Conservation (phyloP, 495 filamentous ascomycete genomes). For the Beverwykella pulmonaria region DNA sequence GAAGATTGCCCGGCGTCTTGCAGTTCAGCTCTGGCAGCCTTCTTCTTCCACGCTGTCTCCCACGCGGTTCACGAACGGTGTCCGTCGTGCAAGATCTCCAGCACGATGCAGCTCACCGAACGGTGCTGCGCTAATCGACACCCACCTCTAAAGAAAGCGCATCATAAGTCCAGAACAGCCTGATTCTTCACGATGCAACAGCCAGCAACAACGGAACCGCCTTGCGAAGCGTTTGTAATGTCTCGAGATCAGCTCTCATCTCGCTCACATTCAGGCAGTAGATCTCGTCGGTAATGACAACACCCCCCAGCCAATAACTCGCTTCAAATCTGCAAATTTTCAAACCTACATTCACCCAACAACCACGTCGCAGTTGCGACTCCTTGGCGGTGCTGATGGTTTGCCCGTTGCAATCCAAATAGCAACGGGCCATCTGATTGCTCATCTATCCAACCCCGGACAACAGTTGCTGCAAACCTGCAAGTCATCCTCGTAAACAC, state of each 20-base stretch:
- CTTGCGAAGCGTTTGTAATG: neutral
- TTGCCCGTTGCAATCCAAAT: conserved; percentile 4
- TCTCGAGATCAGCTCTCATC: neutral
- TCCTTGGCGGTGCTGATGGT: neutral
- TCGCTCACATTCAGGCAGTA: conserved; percentile 30
- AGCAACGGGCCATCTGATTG: conserved; percentile 13
- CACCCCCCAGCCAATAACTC: conserved; percentile 18
- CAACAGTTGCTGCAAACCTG: conserved; percentile 7
- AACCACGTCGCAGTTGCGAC: conserved; percentile 7
- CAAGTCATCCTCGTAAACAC: conserved; percentile 26
- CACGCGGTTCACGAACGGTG: too few species aligned
- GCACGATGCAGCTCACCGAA: too few species aligned
- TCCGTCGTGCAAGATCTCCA: too few species aligned
- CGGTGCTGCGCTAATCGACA: neutral
- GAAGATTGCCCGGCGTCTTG: neutral
- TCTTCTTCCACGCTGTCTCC: too few species aligned
- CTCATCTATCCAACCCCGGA: neutral
- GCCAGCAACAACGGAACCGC: neutral
- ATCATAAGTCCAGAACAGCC: neutral
- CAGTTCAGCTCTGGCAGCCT: too few species aligned
- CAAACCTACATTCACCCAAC: conserved; percentile 12
- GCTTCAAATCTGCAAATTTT: conserved; percentile 13
- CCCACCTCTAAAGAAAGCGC: neutral
- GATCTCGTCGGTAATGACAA: conserved; percentile 16
- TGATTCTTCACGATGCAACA: neutral